phyloP scores from a whole-genome alignment of 2,329 filamentous ascomycete species.

The Endocalyx cinctus region DNA sequence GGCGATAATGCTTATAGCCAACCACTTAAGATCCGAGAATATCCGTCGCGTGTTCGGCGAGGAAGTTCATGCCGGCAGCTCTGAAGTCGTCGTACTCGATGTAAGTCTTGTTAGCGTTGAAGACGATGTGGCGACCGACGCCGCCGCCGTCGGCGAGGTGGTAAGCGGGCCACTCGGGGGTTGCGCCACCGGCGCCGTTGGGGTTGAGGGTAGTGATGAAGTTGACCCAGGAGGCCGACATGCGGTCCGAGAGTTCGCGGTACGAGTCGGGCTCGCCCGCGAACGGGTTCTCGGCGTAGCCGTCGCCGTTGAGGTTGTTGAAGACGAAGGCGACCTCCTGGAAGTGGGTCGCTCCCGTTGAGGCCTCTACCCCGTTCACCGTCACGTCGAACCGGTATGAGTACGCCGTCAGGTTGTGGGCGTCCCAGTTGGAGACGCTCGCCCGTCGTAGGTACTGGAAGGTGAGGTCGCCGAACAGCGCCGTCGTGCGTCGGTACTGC shows the following conservation, averaged over 20 bases:
- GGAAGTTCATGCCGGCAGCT: constrained; percentile 23
- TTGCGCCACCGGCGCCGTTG: constrained; percentile 31
- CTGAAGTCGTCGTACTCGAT: constrained; percentile 27
- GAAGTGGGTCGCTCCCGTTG: constrained; percentile 32
- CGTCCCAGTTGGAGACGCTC: constrained; percentile 23
- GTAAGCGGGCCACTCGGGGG: constrained; percentile 24
- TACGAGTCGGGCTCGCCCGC: constrained; percentile 21
- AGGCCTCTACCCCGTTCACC: constrained; percentile 17
- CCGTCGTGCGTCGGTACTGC: constrained; percentile 25
- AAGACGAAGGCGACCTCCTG: constrained; percentile 40
- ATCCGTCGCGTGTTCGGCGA: constrained; percentile 21
- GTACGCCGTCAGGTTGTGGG: constrained; percentile 22
- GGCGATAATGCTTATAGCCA: no score
- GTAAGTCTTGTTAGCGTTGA: constrained; percentile 16
- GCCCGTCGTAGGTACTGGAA: constrained; percentile 25
- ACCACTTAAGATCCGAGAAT: constrained; percentile 23
- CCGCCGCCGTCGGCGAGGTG: constrained; percentile 7
- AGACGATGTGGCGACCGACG: constrained; percentile 24
- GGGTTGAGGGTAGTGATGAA: constrained; percentile 51
- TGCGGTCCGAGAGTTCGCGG: constrained; percentile 20
- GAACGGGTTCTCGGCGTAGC: constrained; percentile 28
- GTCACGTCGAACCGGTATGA: constrained; percentile 30
- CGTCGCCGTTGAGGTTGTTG: constrained; percentile 26
- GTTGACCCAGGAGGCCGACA: constrained; percentile 30
- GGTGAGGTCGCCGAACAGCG: constrained; percentile 22